Evolutionary conservation across 257 asterid species (phyloP).

Genomic region (Perilla frutescens): DNA sequence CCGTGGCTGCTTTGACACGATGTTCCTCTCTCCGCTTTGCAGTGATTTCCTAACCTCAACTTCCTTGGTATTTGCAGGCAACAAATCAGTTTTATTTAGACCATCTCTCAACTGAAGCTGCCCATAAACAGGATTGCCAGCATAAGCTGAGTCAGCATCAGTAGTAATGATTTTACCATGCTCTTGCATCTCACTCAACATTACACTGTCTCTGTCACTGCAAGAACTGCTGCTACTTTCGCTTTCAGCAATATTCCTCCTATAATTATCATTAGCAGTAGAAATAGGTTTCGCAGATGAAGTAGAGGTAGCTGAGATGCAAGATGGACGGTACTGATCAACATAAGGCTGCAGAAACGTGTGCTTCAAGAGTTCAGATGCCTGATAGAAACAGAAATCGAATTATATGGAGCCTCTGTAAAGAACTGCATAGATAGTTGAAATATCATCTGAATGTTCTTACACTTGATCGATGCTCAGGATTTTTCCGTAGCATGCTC

Average conservation of each 20-base stretch:
- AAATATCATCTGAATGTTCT: constrained; percentile 37
- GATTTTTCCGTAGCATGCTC: constrained; percentile 91
- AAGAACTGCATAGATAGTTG: constrained; percentile 15
- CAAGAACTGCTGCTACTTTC: constrained; percentile 81
- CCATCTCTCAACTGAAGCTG: constrained; percentile 37
- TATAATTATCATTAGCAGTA: constrained; percentile 27
- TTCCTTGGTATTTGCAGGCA: constrained; percentile 39
- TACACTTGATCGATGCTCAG: constrained; percentile 87
- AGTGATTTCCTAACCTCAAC: constrained; percentile 39
- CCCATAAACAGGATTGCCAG: constrained; percentile 43
- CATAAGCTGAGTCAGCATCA: constrained; percentile 42
- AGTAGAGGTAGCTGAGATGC: constrained; percentile 35
- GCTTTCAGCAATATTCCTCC: constrained; percentile 67
- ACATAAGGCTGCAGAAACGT: constrained; percentile 73
- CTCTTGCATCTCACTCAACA: constrained; percentile 49
- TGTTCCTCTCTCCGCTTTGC: constrained; percentile 38
- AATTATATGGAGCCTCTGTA: background rate
- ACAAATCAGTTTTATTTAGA: background rate
- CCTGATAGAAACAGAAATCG: constrained; percentile 53
- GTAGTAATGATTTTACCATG: constrained; percentile 33
- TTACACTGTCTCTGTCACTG: constrained; percentile 70
- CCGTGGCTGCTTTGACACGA: constrained; percentile 64
- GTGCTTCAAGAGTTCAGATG: constrained; percentile 77
- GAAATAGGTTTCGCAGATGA: constrained; percentile 48
- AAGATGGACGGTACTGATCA: constrained; percentile 62